A percentile compares a stretch with the other conserved stretches of the same genome.
phyloP scores from a whole-genome alignment of 768 basidiomycete species.

The Cantharellus cinnabarinus region DNA sequence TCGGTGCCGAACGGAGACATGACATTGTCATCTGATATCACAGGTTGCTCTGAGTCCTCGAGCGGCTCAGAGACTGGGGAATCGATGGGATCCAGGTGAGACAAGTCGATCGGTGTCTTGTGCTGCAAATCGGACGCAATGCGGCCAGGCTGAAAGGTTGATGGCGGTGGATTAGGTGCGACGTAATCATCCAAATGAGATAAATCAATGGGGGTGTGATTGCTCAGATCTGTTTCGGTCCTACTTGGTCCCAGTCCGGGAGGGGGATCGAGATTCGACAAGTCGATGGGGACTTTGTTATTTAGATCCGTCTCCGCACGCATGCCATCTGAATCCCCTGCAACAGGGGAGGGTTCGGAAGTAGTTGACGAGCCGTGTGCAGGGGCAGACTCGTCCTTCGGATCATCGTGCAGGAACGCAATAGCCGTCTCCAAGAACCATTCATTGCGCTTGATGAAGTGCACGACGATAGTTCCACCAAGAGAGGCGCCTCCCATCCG shows the following conservation, averaged over 20 bases:
- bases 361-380: background rate
- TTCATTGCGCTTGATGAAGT: constrained; percentile 92
- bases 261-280: background rate
- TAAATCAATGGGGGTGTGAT: background rate
- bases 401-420: constrained; percentile 60
- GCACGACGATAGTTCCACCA: constrained; percentile 87
- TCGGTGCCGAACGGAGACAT: no score
- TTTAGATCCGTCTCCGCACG: background rate
- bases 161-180: background rate
- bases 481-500: constrained; percentile 18
- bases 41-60: no score
- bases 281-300: background rate
- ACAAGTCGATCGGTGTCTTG: background rate
- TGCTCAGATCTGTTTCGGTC: background rate
- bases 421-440: constrained; percentile 92
- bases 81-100: background rate
- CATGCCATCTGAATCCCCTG: background rate
- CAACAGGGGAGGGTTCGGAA: background rate
- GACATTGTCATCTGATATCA: no score
- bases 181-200: background rate
- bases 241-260: background rate
- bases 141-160: background rate
- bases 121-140: background rate
- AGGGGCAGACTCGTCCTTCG: background rate
- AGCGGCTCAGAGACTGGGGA: no score